Evolutionary conservation across 495 filamentous ascomycete species (phyloP).

Genomic region (Hypoxylon fragiforme): DNA sequence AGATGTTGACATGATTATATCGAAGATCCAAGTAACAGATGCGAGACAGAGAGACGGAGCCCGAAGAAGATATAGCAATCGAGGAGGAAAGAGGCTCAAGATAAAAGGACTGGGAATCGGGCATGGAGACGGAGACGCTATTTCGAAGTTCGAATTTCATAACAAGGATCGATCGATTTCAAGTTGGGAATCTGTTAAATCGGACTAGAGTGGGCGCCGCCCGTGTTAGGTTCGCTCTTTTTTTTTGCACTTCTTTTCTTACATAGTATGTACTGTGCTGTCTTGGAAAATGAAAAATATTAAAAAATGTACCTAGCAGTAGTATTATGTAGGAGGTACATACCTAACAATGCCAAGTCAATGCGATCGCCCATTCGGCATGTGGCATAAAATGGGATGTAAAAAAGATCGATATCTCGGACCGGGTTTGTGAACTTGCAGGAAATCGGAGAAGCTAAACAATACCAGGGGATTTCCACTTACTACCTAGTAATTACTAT

Average conservation of each 20-base stretch:
- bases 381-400: neutral
- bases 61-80: neutral
- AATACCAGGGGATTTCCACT: too few relatives aligned
- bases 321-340: too few relatives aligned
- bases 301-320: neutral
- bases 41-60: neutral
- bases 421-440: neutral
- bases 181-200: constrained; percentile 13
- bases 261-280: too few relatives aligned
- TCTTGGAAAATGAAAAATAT: too few relatives aligned
- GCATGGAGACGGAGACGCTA: constrained; percentile 32
- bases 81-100: constrained; percentile 9
- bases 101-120: constrained; percentile 13
- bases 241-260: neutral
- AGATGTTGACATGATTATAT: constrained; percentile 15
- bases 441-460: constrained; percentile 9
- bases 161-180: constrained; percentile 20
- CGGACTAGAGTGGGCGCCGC: constrained; percentile 25
- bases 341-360: too few relatives aligned
- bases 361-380: neutral
- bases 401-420: constrained; percentile 8
- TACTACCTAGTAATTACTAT: too few relatives aligned
- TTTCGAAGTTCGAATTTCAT: constrained; percentile 25
- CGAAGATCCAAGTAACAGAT: constrained; percentile 2
- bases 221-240: constrained; percentile 12